Conservation (phyloP, 768 basidiomycete genomes). For the Cubamyces lactineus region DNA sequence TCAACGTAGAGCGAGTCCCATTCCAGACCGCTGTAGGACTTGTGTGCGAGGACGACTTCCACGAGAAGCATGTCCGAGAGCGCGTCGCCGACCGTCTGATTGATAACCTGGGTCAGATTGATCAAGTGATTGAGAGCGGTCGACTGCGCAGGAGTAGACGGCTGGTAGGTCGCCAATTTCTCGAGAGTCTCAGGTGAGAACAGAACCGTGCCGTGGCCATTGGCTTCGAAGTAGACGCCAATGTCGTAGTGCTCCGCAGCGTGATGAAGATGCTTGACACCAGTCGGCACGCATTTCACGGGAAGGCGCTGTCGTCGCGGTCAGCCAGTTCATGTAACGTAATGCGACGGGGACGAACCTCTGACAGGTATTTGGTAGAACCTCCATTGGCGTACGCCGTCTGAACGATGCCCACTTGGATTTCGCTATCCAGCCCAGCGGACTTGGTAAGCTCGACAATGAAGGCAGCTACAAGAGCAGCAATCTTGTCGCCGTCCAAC, state of each 20-base stretch:
- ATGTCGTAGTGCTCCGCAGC: slow-evolving; percentile 93
- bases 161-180: slow-evolving; percentile 61
- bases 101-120: slow-evolving; percentile 84
- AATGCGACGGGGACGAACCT: slow-evolving; percentile 49
- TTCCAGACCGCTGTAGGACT: slow-evolving; percentile 77
- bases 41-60: slow-evolving; percentile 88
- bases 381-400: slow-evolving; percentile 99
- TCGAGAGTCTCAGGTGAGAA: slow-evolving; percentile 81
- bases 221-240: slow-evolving; percentile 99
- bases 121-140: slow-evolving; percentile 78
- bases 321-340: background rate
- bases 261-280: slow-evolving; percentile 97
- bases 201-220: slow-evolving; percentile 96
- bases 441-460: slow-evolving; percentile 87
- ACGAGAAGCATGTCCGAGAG: slow-evolving; percentile 95
- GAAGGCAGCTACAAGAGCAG: slow-evolving; percentile 89
- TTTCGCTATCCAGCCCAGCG: slow-evolving; percentile 73
- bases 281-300: slow-evolving; percentile 93
- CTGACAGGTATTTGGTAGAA: slow-evolving; percentile 89
- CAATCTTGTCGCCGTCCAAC: slow-evolving; percentile 98
- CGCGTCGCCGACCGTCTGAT: slow-evolving; percentile 98
- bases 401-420: slow-evolving; percentile 94
- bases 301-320: slow-evolving; percentile 70
- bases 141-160: slow-evolving; percentile 81
- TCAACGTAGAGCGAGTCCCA: slow-evolving; percentile 96